Conservation (phyloP, 441 rosid genomes). For the Syzygium syzygioides region DNA sequence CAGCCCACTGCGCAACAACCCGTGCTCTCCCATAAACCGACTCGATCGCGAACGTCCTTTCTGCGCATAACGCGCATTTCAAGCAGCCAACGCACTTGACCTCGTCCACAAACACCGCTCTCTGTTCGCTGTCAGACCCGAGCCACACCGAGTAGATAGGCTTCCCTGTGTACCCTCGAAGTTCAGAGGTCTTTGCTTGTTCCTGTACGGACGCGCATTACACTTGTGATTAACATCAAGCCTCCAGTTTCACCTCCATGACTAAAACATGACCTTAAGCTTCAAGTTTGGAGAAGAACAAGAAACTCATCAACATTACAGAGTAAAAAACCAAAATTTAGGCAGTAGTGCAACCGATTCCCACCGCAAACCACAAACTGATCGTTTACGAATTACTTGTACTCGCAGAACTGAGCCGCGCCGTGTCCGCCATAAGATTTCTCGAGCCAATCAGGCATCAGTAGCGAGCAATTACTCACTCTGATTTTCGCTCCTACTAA, state of each 20-base stretch:
- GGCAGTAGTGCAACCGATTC: neutral
- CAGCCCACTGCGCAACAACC: slow-evolving; percentile 94
- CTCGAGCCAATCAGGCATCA: neutral
- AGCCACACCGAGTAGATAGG: slow-evolving; percentile 72
- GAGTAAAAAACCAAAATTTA: neutral
- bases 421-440: neutral
- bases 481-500: neutral
- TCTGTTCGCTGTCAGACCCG: slow-evolving; percentile 61
- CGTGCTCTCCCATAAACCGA: slow-evolving; percentile 74
- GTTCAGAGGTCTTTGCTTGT: slow-evolving; percentile 63
- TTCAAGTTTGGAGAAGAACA: neutral
- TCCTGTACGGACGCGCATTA: slow-evolving; percentile 26
- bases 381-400: neutral
- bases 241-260: neutral
- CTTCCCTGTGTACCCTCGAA: slow-evolving; percentile 69
- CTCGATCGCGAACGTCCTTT: slow-evolving; percentile 78
- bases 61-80: slow-evolving; percentile 78
- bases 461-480: neutral
- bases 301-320: neutral
- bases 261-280: neutral
- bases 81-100: slow-evolving; percentile 89
- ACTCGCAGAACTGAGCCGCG: neutral
- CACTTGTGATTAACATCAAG: neutral
- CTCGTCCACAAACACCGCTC: slow-evolving; percentile 93
- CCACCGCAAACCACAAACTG: neutral